Conservation (phyloP, 2,329 filamentous ascomycete species). For the Sarocladium kiliense region DNA sequence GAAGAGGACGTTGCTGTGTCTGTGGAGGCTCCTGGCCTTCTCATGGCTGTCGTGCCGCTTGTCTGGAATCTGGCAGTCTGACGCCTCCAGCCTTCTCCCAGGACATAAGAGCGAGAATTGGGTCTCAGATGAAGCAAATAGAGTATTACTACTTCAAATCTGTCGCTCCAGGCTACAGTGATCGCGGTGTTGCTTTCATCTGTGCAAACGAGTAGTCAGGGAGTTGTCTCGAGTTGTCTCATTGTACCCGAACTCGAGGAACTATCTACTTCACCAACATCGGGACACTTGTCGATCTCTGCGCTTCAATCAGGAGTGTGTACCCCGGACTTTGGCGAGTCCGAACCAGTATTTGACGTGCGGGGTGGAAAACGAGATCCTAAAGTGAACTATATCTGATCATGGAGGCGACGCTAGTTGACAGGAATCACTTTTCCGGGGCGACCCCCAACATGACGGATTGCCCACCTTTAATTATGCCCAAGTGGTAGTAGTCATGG, state of each 20-base stretch:
- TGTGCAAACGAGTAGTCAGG: too few species aligned
- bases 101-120: background rate
- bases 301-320: background rate
- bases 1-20: background rate
- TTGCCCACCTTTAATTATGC: too few species aligned
- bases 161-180: background rate
- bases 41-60: background rate
- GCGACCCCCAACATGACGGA: background rate
- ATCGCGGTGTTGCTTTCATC: too few species aligned
- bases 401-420: background rate
- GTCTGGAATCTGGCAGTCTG: background rate
- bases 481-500: too few species aligned
- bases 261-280: too few species aligned
- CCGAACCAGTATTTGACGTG: background rate
- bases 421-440: constrained; percentile 6
- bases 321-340: background rate
- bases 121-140: too few species aligned
- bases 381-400: background rate
- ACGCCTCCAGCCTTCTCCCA: background rate
- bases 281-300: too few species aligned
- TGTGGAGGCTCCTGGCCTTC: background rate
- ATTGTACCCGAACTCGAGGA: too few species aligned
- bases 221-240: too few species aligned
- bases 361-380: constrained; percentile 8
- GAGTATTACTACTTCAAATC: too few species aligned